A percentile compares a stretch with the other conserved stretches of the same genome.
These are phyloP conservation scores for Trichosanthes truncata DNA, from an alignment of 306 rosid species.

Conservation along the genomic window DNA sequence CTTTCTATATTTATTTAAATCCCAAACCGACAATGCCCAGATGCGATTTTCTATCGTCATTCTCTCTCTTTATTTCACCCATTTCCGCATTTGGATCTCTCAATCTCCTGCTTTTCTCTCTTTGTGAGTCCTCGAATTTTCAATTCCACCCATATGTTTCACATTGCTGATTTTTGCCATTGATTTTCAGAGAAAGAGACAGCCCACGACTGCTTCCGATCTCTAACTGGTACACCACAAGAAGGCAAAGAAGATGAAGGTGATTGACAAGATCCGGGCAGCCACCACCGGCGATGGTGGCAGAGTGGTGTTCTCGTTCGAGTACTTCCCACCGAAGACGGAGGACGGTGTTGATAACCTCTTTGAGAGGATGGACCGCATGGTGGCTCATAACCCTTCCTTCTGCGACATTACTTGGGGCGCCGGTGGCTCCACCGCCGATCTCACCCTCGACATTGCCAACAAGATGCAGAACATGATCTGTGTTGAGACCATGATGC, in stretches of 20 bases:
- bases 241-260: conserved; percentile 37
- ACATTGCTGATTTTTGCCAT: background rate
- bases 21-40: background rate
- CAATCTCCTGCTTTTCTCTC: background rate
- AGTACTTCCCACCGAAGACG: conserved; percentile 90
- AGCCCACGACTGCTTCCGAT: background rate
- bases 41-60: background rate
- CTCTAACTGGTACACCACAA: background rate
- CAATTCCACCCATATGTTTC: background rate
- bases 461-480: conserved; percentile 84
- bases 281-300: conserved; percentile 30
- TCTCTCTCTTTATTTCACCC: background rate
- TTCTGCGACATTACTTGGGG: conserved; percentile 99
- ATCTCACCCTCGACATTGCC: conserved; percentile 80
- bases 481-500: conserved; percentile 98
- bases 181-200: background rate
- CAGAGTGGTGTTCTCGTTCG: conserved; percentile 77
- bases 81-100: background rate
- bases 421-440: conserved; percentile 92
- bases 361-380: conserved; percentile 91
- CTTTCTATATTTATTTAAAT: background rate
- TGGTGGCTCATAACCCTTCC: conserved; percentile 83
- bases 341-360: conserved; percentile 92
- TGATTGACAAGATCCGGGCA: conserved; percentile 63
- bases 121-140: background rate